Evolutionary conservation across 257 asterid genomes (phyloP).

Genomic region (Paraleonurus japonicus): DNA sequence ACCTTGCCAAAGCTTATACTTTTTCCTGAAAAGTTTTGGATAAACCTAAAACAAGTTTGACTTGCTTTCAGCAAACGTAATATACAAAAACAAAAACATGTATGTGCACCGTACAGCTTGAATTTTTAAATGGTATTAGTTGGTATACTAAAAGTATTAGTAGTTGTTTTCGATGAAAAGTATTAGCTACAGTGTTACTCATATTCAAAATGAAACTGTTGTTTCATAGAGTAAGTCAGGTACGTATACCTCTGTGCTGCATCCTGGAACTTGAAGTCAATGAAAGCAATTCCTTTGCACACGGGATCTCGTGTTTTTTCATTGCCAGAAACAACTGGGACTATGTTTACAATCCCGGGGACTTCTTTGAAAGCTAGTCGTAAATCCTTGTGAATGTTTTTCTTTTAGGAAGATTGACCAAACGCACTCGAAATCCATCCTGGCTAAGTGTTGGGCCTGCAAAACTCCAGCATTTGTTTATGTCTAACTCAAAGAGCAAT

Average conservation of each 20-base stretch:
- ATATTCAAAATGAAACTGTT: neutral
- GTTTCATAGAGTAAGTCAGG: neutral
- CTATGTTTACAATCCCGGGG: conserved; percentile 63
- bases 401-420: conserved; percentile 92
- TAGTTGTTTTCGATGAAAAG: neutral
- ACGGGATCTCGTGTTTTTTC: conserved; percentile 86
- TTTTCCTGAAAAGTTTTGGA: conserved; percentile 62
- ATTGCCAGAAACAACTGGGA: conserved; percentile 81
- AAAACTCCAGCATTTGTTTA: conserved; percentile 12
- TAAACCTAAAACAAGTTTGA: conserved; percentile 51
- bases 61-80: conserved; percentile 7
- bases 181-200: neutral
- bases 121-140: neutral
- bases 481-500: conserved; percentile 2
- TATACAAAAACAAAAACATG: neutral
- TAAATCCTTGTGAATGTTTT: conserved; percentile 77
- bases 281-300: conserved; percentile 84
- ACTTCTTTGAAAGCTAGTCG: conserved; percentile 62
- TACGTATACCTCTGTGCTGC: conserved; percentile 60
- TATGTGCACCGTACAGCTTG: neutral
- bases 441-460: conserved; percentile 35
- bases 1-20: conserved; percentile 65
- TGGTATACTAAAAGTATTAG: too few species aligned
- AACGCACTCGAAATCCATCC: conserved; percentile 67
- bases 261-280: conserved; percentile 59